phyloP scores from a whole-genome alignment of 2,329 filamentous ascomycete genomes.

The Trichocomaceae sp. region DNA sequence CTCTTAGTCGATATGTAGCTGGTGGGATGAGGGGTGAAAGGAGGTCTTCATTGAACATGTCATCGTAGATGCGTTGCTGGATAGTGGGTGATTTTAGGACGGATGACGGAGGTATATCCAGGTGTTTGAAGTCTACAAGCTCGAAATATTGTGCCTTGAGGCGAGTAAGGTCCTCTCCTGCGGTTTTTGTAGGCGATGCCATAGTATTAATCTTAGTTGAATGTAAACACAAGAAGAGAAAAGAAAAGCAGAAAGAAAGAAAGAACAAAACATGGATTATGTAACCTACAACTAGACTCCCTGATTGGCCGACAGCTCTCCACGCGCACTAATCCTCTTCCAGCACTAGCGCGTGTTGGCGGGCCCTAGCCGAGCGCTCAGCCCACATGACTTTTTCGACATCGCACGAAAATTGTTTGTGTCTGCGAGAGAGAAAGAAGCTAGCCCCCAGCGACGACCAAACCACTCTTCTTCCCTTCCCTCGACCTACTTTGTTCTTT shows the following conservation, averaged over 20 bases:
- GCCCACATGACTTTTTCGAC: conserved; percentile 26
- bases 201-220: background rate
- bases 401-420: conserved; percentile 31
- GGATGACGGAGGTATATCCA: conserved; percentile 57
- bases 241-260: background rate
- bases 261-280: background rate
- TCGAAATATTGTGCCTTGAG: conserved; percentile 70
- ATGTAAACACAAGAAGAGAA: background rate
- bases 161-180: conserved; percentile 8
- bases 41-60: conserved; percentile 57
- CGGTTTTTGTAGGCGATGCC: background rate
- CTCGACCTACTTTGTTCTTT: conserved; percentile 7
- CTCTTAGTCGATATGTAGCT: conserved; percentile 60
- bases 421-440: conserved; percentile 1
- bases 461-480: background rate
- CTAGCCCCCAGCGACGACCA: background rate
- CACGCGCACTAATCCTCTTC: background rate
- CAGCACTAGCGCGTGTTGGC: conserved; percentile 23
- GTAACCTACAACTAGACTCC: background rate
- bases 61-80: conserved; percentile 60
- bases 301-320: background rate
- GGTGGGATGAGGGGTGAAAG: conserved; percentile 54
- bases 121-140: conserved; percentile 53
- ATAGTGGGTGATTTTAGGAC: conserved; percentile 54
- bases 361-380: conserved; percentile 33